Conservation (phyloP, 345 rosid genomes). For the Eucalyptus erythrocorys region DNA sequence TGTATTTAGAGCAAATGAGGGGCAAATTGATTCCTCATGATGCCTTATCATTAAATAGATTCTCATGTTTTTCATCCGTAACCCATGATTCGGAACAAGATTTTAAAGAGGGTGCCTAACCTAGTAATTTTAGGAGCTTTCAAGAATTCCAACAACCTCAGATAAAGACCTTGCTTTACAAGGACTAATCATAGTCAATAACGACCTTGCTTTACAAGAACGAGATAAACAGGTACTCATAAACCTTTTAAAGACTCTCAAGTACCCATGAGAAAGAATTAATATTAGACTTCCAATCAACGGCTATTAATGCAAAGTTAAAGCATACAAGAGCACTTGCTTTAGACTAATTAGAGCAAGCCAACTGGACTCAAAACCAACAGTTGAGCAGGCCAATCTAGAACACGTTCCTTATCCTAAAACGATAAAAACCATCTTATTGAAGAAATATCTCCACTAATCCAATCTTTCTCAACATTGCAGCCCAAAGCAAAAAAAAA, state of each 20-base stretch:
- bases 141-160: not conserved
- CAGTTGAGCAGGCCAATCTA: not conserved
- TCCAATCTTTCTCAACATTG: not conserved
- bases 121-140: not conserved
- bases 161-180: not conserved
- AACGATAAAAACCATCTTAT: not conserved
- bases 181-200: not conserved
- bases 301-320: not conserved
- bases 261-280: not conserved
- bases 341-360: not conserved
- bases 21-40: not conserved
- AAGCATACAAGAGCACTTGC: not conserved
- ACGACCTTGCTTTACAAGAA: not conserved
- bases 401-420: not conserved
- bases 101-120: not conserved
- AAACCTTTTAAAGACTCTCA: not conserved
- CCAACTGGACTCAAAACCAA: not conserved
- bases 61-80: not conserved
- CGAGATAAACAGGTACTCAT: not conserved
- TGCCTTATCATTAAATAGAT: not conserved
- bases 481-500: not conserved
- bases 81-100: not conserved
- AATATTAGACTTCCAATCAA: not conserved
- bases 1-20: not conserved
- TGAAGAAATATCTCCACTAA: not conserved